Percentiles rank a stretch among this genome's conserved stretches.
Evolutionary conservation across 2,329 filamentous ascomycete genomes (phyloP).

Genomic region (Pseudocercospora fuligena): DNA sequence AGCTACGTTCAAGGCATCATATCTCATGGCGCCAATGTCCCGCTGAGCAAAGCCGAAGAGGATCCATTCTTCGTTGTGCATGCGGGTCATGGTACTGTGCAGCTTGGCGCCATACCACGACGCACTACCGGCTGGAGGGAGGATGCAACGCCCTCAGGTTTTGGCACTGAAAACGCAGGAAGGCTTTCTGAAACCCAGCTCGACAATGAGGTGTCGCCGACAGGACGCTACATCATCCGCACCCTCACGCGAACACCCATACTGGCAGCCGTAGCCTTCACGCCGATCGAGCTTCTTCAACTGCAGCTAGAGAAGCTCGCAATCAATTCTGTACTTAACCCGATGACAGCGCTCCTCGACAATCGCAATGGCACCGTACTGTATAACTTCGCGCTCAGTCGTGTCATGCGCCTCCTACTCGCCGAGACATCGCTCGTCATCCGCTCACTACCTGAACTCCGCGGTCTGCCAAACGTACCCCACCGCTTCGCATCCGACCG

Average conservation of each 20-base stretch:
- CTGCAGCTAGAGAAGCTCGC: conserved; percentile 80
- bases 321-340: conserved; percentile 76
- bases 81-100: conserved; percentile 63
- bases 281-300: conserved; percentile 66
- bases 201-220: conserved; percentile 38
- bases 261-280: conserved; percentile 64
- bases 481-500: conserved; percentile 65
- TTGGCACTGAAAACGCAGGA: conserved; percentile 22
- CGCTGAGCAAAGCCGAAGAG: conserved; percentile 40
- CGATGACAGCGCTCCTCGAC: conserved; percentile 79
- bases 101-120: conserved; percentile 58
- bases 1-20: conserved; percentile 75
- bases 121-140: conserved; percentile 16
- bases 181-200: conserved; percentile 20
- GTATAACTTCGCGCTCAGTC: conserved; percentile 67
- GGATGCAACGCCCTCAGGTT: conserved; percentile 20
- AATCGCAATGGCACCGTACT: conserved; percentile 73
- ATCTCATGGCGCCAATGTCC: conserved; percentile 60
- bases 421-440: conserved; percentile 76
- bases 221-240: conserved; percentile 65
- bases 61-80: conserved; percentile 60
- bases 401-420: conserved; percentile 72
- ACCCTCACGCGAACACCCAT: conserved; percentile 66
- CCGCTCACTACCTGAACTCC: conserved; percentile 73
- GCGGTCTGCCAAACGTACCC: conserved; percentile 62